Evolutionary conservation across 805 yeast species (phyloP), one percentile per base, ranked within the genome.

Genomic region (Candida dajiaensis): DNA sequence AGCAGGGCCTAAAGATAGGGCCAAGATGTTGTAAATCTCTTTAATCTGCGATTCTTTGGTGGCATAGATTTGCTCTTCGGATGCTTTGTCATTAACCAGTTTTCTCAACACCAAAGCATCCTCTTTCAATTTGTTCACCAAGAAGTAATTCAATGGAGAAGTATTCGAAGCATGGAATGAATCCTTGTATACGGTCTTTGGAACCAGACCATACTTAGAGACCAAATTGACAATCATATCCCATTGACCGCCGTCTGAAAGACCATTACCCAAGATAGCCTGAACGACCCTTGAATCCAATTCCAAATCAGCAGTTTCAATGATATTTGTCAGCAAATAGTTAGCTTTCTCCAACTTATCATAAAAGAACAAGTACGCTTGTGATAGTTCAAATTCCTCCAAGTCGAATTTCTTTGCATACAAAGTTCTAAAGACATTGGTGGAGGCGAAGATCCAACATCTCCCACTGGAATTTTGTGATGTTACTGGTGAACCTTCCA

Each of bases 401-500:
- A 87, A 65, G 59, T 81, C 79, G 64, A 80, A 77, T 59, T 76
- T 74, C 57, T 74, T 71, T 68, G 80, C 80, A 39, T 85, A 74
- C 44, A 75, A 75, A 40, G 82, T 59, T 56, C 95, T 73, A 62
- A 86, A 70, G 43, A 83, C 76, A 53, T 87, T 87, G 42, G 87
- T 81, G 1, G 89, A 76, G 7, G 95, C 95, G 65, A 87, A 87
- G 52, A 87, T 73, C 95, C 95, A 87, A 66, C 96, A 87, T 56
- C 95, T 71, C 25, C 95, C 96, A 15, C 86, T 77, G 8, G 76
- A 64, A 53, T 76, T 74, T 67, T 87, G 96, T 64, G 83, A 80
- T 39, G 83, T 80, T 16, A 83, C 74, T 16, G 89, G 88, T 2
- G 76, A 55, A 4, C 83, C 85, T 55, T 77, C 80, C 3, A 58